These are phyloP conservation scores for Arthromyces matolae DNA, from an alignment of 768 basidiomycete species.

Conservation along the genomic window DNA sequence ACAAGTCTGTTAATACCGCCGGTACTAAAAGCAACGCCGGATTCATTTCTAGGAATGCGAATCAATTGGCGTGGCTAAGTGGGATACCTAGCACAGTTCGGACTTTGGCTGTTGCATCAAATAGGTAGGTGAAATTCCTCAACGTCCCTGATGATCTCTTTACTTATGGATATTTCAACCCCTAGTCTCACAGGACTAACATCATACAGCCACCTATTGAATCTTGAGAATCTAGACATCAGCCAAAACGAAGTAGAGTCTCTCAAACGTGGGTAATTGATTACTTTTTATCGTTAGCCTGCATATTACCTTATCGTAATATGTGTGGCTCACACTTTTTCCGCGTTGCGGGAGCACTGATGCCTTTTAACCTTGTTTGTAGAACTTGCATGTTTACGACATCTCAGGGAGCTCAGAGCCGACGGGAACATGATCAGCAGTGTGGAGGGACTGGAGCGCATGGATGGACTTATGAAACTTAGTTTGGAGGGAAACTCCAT, in stretches of 20 bases:
- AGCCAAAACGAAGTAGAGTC: slow-evolving; percentile 88
- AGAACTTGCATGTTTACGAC: slow-evolving; percentile 84
- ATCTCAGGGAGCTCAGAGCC: slow-evolving; percentile 85
- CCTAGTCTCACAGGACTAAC: slow-evolving; percentile 78
- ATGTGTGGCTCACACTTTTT: slow-evolving; percentile 11
- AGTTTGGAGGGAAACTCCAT: slow-evolving; percentile 77
- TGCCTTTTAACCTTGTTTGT: too few species aligned
- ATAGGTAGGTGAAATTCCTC: slow-evolving; percentile 42
- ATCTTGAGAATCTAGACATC: slow-evolving; percentile 87
- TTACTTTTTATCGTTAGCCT: slow-evolving; percentile 11
- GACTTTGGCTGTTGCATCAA: slow-evolving; percentile 74
- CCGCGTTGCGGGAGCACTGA: too few species aligned
- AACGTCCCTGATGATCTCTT: slow-evolving; percentile 8
- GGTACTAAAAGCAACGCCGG: not conserved
- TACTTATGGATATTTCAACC: too few species aligned
- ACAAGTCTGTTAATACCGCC: not conserved
- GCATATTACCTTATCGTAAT: too few species aligned
- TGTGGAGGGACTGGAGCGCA: slow-evolving; percentile 70
- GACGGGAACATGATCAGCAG: slow-evolving; percentile 78
- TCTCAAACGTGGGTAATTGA: slow-evolving; percentile 64
- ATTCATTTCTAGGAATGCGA: slow-evolving; percentile 52
- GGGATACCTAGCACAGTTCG: slow-evolving; percentile 70
- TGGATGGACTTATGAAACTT: slow-evolving; percentile 82
- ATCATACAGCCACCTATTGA: slow-evolving; percentile 81
- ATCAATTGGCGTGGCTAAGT: slow-evolving; percentile 76